Evolutionary conservation across 371 early-diverging fungal species (phyloP).

Genomic region (Circinella minor): DNA sequence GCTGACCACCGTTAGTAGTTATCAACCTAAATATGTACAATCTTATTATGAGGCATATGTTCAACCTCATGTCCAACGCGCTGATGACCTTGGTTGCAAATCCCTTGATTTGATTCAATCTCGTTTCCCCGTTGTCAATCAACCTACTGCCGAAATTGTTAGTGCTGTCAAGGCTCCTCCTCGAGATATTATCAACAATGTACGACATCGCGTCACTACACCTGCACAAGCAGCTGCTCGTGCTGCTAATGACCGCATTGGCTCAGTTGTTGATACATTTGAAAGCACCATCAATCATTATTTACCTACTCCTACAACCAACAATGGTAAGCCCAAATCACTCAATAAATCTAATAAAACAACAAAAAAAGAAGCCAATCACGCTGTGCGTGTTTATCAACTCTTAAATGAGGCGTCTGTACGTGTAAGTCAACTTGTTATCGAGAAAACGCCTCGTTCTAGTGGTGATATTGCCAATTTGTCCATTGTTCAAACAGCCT

Average conservation of each 20-base stretch:
- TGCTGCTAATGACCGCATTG: constrained; percentile 49
- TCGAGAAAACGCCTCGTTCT: constrained; percentile 39
- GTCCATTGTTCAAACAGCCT: constrained; percentile 25
- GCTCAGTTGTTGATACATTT: constrained; percentile 44
- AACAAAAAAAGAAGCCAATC: constrained; percentile 38
- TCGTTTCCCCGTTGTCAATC: constrained; percentile 65
- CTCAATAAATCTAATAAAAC: neutral
- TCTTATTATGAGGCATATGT: constrained; percentile 51
- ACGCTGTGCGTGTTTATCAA: constrained; percentile 39
- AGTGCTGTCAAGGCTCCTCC: constrained; percentile 49
- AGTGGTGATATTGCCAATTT: constrained; percentile 28
- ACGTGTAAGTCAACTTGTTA: constrained; percentile 36
- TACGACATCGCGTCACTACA: constrained; percentile 45
- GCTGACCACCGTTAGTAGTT: constrained; percentile 48
- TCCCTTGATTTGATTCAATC: constrained; percentile 68
- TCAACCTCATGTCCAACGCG: constrained; percentile 59
- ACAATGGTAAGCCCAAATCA: constrained; percentile 15
- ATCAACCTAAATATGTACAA: constrained; percentile 53
- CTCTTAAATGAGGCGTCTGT: constrained; percentile 34
- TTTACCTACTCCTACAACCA: constrained; percentile 42
- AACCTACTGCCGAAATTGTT: constrained; percentile 68
- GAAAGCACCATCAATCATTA: constrained; percentile 56
- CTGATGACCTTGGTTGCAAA: constrained; percentile 65
- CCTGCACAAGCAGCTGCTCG: constrained; percentile 48
- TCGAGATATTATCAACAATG: constrained; percentile 25